phyloP scores from a whole-genome alignment of 176 grass and related monocot genomes.

The Carex myosuroides region DNA sequence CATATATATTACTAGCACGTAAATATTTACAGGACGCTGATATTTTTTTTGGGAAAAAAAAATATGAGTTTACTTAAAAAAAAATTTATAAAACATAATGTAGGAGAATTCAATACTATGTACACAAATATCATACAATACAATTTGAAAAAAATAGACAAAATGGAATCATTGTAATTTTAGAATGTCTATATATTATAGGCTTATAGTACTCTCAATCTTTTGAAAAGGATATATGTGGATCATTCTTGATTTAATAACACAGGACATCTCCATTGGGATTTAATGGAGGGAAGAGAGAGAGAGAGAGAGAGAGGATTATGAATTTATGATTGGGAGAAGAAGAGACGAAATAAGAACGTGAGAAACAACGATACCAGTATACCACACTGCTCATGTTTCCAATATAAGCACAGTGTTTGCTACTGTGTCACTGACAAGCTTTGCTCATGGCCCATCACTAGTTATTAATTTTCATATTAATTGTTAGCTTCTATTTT shows the following conservation, averaged over 20 bases:
- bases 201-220: too few relatives aligned
- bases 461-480: not conserved
- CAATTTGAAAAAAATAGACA: too few relatives aligned
- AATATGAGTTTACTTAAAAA: too few relatives aligned
- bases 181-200: too few relatives aligned
- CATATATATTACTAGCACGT: too few relatives aligned
- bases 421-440: not conserved
- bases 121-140: too few relatives aligned
- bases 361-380: conserved; percentile 10
- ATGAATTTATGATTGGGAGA: not conserved
- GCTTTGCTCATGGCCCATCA: not conserved
- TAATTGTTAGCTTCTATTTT: not conserved
- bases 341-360: conserved; percentile 9
- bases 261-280: not conserved
- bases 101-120: too few relatives aligned
- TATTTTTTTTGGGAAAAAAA: too few relatives aligned
- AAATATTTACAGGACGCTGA: too few relatives aligned
- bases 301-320: not conserved
- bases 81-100: too few relatives aligned
- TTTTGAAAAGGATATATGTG: too few relatives aligned
- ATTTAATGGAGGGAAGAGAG: not conserved
- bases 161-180: too few relatives aligned
- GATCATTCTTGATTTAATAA: not conserved
- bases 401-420: not conserved
- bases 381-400: not conserved